Conservation (phyloP, 352 stramenopile species). For the Pythium vanterpoolii region DNA sequence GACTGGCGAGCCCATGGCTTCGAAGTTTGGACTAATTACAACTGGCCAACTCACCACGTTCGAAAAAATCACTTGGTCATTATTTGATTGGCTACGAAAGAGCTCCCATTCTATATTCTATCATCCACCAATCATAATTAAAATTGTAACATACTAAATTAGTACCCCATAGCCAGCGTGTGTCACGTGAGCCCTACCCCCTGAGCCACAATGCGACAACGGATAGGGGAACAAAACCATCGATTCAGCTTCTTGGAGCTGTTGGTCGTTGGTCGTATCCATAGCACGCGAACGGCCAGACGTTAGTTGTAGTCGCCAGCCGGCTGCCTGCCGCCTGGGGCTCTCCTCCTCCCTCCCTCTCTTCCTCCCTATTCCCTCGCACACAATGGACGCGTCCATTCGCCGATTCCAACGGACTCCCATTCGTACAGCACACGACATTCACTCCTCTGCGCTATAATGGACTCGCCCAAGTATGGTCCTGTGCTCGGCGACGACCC, state of each 20-base stretch:
- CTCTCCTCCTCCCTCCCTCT: background rate
- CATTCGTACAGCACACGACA: background rate
- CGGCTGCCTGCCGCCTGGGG: background rate
- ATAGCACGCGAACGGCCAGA: background rate
- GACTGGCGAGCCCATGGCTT: too few relatives aligned
- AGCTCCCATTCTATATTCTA: background rate
- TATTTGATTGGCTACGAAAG: background rate
- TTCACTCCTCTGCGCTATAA: too few relatives aligned
- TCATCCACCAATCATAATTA: background rate
- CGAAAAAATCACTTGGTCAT: too few relatives aligned
- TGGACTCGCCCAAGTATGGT: slow-evolving; percentile 12
- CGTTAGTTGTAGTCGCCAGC: background rate
- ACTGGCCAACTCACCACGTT: too few relatives aligned
- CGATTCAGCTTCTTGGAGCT: too few relatives aligned
- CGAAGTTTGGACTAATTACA: too few relatives aligned
- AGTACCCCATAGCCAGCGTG: background rate
- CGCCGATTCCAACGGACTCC: background rate
- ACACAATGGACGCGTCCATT: background rate
- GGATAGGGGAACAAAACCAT: too few relatives aligned
- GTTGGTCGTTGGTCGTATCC: background rate
- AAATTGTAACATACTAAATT: background rate
- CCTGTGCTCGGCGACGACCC: slow-evolving; percentile 9
- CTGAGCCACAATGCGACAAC: background rate
- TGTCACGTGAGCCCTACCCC: background rate
- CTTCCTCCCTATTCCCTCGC: background rate